phyloP scores from a whole-genome alignment of 768 basidiomycete genomes.

The Mrakia hoshinonis region DNA sequence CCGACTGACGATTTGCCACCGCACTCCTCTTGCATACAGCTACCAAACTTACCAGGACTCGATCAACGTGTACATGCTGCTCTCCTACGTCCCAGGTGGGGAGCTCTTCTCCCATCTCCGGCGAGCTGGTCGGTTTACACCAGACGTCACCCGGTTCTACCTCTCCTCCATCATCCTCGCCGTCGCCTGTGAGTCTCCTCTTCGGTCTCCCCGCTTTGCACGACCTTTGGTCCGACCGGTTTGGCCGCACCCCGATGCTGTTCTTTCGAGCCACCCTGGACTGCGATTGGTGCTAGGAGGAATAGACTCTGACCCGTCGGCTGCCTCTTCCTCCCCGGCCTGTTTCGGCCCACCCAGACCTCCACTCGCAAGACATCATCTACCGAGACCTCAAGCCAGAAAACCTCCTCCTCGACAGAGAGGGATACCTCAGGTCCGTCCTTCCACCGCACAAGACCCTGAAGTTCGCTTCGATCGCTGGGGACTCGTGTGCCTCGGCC shows the following conservation, averaged over 20 bases:
- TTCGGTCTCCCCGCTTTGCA: not conserved
- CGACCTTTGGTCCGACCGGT: no score
- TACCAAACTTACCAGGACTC: slow-evolving; percentile 61
- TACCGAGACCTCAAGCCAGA: slow-evolving; percentile 98
- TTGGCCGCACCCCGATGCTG: no score
- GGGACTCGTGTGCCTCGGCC: not conserved
- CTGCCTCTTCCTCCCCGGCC: not conserved
- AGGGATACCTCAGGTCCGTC: slow-evolving; percentile 55
- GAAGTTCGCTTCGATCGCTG: not conserved
- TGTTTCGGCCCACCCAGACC: slow-evolving; percentile 45
- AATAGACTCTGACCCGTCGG: not conserved
- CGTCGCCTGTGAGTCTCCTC: slow-evolving; percentile 48
- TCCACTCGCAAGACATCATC: slow-evolving; percentile 94
- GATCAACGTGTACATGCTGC: slow-evolving; percentile 94
- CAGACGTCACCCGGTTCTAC: slow-evolving; percentile 97
- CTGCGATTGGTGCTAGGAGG: no score
- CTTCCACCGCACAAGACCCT: not conserved
- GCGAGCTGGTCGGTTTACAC: slow-evolving; percentile 84
- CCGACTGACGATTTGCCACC: slow-evolving; percentile 29
- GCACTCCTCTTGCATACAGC: slow-evolving; percentile 3
- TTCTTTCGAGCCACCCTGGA: no score
- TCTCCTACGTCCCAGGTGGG: slow-evolving; percentile 92
- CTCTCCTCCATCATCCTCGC: slow-evolving; percentile 82
- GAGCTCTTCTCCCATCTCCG: slow-evolving; percentile 96
- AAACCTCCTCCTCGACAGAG: slow-evolving; percentile 87